Evolutionary conservation across 148 eudicot species (phyloP).

Genomic region (Beta vulgaris): DNA sequence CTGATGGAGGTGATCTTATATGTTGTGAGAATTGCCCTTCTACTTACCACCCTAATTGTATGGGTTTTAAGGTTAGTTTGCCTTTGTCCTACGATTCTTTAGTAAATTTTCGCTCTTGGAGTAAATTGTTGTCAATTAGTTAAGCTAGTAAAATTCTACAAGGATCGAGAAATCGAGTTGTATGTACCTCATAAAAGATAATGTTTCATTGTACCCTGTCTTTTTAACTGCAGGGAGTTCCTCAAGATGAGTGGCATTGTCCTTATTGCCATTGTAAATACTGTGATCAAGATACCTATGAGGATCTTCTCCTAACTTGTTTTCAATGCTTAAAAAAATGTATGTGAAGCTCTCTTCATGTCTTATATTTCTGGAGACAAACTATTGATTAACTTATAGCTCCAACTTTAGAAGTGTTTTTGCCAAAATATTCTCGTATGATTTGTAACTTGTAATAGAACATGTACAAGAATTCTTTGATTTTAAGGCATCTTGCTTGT

Average conservation of each 20-base stretch:
- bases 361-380: neutral
- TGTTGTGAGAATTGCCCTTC: slow-evolving; percentile 58
- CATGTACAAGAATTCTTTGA: too few relatives aligned
- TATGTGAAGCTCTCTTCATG: slow-evolving; percentile 14
- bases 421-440: too few relatives aligned
- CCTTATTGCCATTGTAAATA: slow-evolving; percentile 54
- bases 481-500: too few relatives aligned
- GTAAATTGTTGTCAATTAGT: neutral
- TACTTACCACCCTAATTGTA: slow-evolving; percentile 48
- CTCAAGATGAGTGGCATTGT: slow-evolving; percentile 44
- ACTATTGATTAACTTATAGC: too few relatives aligned
- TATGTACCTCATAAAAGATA: too few relatives aligned
- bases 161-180: too few relatives aligned
- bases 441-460: too few relatives aligned
- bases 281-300: slow-evolving; percentile 26
- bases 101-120: neutral
- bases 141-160: neutral
- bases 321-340: slow-evolving; percentile 50
- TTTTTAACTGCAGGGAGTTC: slow-evolving; percentile 39
- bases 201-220: too few relatives aligned
- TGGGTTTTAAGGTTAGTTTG: slow-evolving; percentile 41
- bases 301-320: slow-evolving; percentile 29
- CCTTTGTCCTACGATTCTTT: neutral
- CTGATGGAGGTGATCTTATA: slow-evolving; percentile 59
- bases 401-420: too few relatives aligned